Base-by-base conservation (phyloP, 2,329 filamentous ascomycete genomes). In the Pseudohalonectria lignicola region DNA sequence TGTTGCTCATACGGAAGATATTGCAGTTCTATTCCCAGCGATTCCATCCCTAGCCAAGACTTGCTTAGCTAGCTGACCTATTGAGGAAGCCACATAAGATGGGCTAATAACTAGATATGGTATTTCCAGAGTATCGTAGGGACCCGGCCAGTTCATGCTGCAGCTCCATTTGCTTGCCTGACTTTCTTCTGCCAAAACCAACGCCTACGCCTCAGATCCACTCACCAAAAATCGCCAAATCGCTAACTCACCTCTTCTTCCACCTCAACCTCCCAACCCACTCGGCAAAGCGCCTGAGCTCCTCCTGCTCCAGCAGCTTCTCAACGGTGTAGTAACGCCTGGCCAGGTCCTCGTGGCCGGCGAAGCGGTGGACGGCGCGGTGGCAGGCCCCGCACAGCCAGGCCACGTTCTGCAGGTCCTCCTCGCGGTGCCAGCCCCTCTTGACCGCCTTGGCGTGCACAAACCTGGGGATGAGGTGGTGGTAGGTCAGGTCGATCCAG, bases 361-460 rank as follows among this genome's bases (percentile, higher is more conserved):
- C 79, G 52, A 87, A 74, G 29, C 75, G 64, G 63, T 93, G 86
- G 54, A 93, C 84, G 53, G 86, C 87, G 31, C 71, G 75, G 63
- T 94, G 86, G 51, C 86, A 94, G 3, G 85, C 82, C 36, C 85
- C 69, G 58, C 86, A 93, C 47, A 94, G 59, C 86, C 86, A 93
- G 11, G 86, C 86, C 16, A 92, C 86, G 53, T 78, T 86, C 50
- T 84, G 76, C 56, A 93, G 55, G 59, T 78, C 74, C 55, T 84
- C 82, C 44, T 77, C 74, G 4, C 71, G 70, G 62, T 88, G 83
- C 86, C 86, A 93, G 1, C 81, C 82, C 31, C 84, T 67, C 64
- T 83, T 86, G 29, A 86, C 55, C 4, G 74, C 84, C 53, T 86
- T 86, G 7, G 72, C 77, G 57, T 93, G 86, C 42, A 86, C 78